A percentile compares a stretch with the other conserved stretches of the same genome.
phyloP scores from a whole-genome alignment of 1,284 basidiomycete genomes.

The Cronartium quercuum region DNA sequence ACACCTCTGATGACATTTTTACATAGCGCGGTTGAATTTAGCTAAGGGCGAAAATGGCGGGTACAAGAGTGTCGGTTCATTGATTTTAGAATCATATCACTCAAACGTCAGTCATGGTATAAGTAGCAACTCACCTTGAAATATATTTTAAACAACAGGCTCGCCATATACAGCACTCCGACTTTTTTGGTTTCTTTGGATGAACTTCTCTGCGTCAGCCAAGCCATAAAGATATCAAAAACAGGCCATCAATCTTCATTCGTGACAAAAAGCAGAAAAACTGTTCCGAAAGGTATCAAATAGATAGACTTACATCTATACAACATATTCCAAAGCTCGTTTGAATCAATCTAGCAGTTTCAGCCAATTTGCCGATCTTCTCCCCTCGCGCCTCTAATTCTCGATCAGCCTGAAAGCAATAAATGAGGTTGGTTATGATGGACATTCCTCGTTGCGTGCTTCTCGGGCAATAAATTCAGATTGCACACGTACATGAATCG shows the following conservation, averaged over 20 bases:
- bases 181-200: slow-evolving; percentile 28
- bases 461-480: neutral
- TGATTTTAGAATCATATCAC: neutral
- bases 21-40: slow-evolving; percentile 34
- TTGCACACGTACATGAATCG: slow-evolving; percentile 16
- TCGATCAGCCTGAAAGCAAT: slow-evolving; percentile 19
- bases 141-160: slow-evolving; percentile 32
- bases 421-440: too few species aligned
- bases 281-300: neutral
- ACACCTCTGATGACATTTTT: slow-evolving; percentile 36
- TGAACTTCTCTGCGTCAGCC: slow-evolving; percentile 11
- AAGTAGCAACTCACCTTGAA: slow-evolving; percentile 8
- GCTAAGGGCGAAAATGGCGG: neutral
- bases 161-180: slow-evolving; percentile 35
- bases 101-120: neutral
- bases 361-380: slow-evolving; percentile 7
- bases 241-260: neutral
- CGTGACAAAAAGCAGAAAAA: too few species aligned
- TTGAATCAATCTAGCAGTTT: slow-evolving; percentile 24
- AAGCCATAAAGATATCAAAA: neutral
- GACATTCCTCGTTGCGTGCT: too few species aligned
- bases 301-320: slow-evolving; percentile 21
- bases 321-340: slow-evolving; percentile 31
- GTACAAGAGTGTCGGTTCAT: neutral
- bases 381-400: slow-evolving; percentile 1